These are phyloP conservation scores for Fusarium piperis DNA, from an alignment of 2,329 filamentous ascomycete species.

Conservation along the genomic window DNA sequence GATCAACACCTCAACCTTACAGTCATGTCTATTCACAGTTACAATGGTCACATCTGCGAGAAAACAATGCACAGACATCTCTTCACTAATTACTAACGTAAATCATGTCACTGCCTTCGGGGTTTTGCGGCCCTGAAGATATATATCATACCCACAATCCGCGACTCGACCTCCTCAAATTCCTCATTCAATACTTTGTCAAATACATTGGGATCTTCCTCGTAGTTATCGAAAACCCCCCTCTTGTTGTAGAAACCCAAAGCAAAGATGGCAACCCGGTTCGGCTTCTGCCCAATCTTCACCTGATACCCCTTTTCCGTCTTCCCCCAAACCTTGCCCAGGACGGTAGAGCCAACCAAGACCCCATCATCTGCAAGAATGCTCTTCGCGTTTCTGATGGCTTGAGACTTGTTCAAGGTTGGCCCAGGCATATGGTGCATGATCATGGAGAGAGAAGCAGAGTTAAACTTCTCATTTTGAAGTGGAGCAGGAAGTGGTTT, in stretches of 20 bases:
- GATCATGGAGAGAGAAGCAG: conserved; percentile 10
- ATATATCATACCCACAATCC: conserved; percentile 15
- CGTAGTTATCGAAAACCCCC: conserved; percentile 11
- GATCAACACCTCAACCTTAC: not conserved
- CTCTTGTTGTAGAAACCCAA: conserved; percentile 7
- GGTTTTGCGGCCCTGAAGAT: conserved; percentile 17
- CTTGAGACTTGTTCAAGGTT: not conserved
- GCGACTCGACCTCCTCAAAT: conserved; percentile 14
- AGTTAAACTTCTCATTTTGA: not conserved
- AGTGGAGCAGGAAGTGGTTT: not conserved
- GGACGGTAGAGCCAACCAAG: conserved; percentile 1
- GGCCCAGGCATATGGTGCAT: conserved; percentile 10
- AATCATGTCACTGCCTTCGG: not conserved
- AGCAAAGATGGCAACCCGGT: not conserved
- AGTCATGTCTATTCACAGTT: not conserved
- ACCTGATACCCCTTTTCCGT: not conserved
- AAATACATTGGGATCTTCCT: conserved; percentile 7
- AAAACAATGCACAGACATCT: too few species aligned
- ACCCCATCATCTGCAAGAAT: not conserved
- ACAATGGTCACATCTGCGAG: not conserved
- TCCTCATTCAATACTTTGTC: not conserved
- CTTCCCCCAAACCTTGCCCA: conserved; percentile 20
- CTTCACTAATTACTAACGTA: not conserved
- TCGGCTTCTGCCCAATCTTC: not conserved
- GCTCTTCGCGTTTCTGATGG: not conserved